Base-by-base conservation (phyloP, 2,329 filamentous ascomycete genomes). In the Aspergillus latus region DNA sequence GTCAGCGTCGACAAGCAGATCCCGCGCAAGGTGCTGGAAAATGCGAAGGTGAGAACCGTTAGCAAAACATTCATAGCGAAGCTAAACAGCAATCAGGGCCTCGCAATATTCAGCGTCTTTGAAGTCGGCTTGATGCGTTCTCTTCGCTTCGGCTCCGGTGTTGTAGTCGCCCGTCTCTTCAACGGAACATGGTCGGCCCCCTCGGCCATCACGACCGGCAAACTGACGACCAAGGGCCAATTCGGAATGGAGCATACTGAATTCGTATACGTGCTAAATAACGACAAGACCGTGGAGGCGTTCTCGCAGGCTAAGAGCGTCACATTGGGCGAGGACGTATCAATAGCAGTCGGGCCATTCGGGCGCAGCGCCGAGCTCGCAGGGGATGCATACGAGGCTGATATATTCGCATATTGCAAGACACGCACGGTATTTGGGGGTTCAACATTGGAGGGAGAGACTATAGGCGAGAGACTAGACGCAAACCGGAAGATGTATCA, bases 221-320 rank as follows among this genome's bases (percentile, higher is more conserved):
- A 77, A 15, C 68, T 72, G 29, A 76, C 75, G 3, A 72, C 76
- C 47, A 76, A 76, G 16, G 76, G 76, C 34, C 76, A 77, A 55
- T 72, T 78, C 43, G 77, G 77, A 4, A 71, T 78, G 53, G 77
- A 79, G 60, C 62, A 78, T 26, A 80, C 77, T 6, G 76, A 80
- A 61, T 97, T 97, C 69, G 93, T 99, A 70, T 97, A 97, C 76
- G 96, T 97, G 59, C 85, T 99, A 61, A 97, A 97, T n/a, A 59
- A 26, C 76, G 92, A 97, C 67, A 78, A 80, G 57, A 92, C 93
- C 15, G 92, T 99, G 62, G 89, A 89, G 72, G 91, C 91, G 1
- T 97, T 97, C 74, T 89, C 91, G 8, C 91, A 96, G 73, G 85
- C 87, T 30, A 93, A 92, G 1, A 92, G 88, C 52, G 80, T 97